Evolutionary conservation across 345 rosid species (phyloP), one percentile per base, ranked within the genome.

Genomic region (Euphorbia lathyris): DNA sequence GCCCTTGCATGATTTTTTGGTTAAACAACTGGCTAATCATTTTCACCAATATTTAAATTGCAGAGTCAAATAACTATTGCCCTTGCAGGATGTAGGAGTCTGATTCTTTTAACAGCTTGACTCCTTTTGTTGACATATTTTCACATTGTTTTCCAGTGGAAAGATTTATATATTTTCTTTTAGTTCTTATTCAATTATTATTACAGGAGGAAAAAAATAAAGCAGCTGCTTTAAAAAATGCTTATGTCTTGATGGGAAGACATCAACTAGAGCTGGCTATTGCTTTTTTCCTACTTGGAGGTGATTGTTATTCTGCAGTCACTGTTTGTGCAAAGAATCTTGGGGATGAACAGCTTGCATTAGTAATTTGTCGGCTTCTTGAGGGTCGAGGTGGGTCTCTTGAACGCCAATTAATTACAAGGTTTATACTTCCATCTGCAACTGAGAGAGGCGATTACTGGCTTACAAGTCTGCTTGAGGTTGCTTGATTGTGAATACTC

Each of bases 181-280:
- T 0, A 19, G 47, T 48, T 22, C 47, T 29, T 56, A 59, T 57
- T 45, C 58, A 52, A 42, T 67, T 48, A 52, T 29, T 72, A 20
- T 56, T 68, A 59, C 81, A 93, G 97, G 98, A 90, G 79, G 98
- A 93, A 74, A 93, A 87, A 79, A 85, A 90, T 72, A 93, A 86
- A 82, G 87, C 96, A 50, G 98, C 97, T 68, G 97, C 97, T 71
- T 74, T 93, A 70, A 93, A 93, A 84, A 90, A 93, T 86, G 98
- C 97, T 17, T 93, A 90, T 80, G 97, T 93, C 73, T 84, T 93
- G 74, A 84, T 93, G 89, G 96, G 98, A 52, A 87, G 88, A 74
- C 98, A 93, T 80, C 97, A 93, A 69, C 77, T 91, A 74, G 97
- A 89, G 86, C 78, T 90, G 76, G 97, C 98, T 58, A 74, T 83